A percentile compares a stretch with the other conserved stretches of the same genome.
These are phyloP conservation scores for Ceratorhiza oryzae-sativae DNA, from an alignment of 1,284 basidiomycete species.

Conservation along the genomic window DNA sequence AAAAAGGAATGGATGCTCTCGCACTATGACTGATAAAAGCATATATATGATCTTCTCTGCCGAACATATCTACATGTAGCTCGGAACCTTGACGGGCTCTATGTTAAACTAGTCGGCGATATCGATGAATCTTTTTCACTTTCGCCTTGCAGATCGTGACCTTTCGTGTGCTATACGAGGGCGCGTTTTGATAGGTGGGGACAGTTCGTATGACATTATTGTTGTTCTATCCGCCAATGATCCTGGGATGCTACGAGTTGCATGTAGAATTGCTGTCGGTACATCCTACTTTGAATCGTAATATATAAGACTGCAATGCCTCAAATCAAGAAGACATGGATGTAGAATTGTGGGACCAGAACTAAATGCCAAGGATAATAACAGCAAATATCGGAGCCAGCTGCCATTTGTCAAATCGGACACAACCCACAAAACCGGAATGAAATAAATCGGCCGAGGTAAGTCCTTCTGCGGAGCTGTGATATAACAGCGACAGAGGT, in stretches of 20 bases:
- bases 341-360: no score
- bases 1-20: no score
- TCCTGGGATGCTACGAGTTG: no score
- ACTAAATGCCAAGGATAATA: no score
- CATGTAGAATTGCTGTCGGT: no score
- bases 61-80: slow-evolving; percentile 38
- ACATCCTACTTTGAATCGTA: no score
- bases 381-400: no score
- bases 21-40: no score
- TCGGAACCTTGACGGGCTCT: background rate
- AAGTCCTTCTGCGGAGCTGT: background rate
- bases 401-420: no score
- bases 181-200: slow-evolving; percentile 39
- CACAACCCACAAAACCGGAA: slow-evolving; percentile 38
- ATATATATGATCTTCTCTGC: background rate
- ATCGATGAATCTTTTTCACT: slow-evolving; percentile 8
- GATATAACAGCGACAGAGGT: slow-evolving; percentile 35
- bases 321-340: no score
- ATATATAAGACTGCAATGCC: no score
- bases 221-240: background rate
- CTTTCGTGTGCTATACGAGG: slow-evolving; percentile 23
- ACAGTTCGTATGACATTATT: background rate
- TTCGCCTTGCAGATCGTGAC: slow-evolving; percentile 39
- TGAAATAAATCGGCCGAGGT: slow-evolving; percentile 29
- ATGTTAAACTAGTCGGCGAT: slow-evolving; percentile 41